Base-by-base conservation (phyloP, 495 filamentous ascomycete genomes). In the Tetracladium setigerum region DNA sequence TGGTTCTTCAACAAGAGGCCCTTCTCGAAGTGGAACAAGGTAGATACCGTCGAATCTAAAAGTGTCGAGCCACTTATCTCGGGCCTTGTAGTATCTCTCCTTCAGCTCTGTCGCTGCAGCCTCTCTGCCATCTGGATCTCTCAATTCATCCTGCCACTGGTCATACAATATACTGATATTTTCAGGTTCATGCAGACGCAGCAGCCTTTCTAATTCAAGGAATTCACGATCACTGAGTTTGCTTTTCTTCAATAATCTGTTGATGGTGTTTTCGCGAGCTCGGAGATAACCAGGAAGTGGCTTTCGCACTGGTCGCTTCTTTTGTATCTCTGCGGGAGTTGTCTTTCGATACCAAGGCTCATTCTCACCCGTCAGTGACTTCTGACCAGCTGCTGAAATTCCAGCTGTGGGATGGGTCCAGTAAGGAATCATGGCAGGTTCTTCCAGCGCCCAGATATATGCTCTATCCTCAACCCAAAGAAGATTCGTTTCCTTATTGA, bases 371-470 rank as follows among this genome's bases (percentile, higher is more conserved):
- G 2, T 10, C 3, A 27, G 22, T 27, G 22, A 27, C 22, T n/a
- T 47, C 2, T 50, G 2, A 12, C 46, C 46, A 19, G 22, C 47
- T 1, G 14, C 40, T 30, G 51, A 31, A 15, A 58, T 42, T 1
- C 55, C 55, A 27, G n/a, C 32, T 33, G 27, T 58, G 5, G 44
- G 45, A 45, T 58, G 51, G 45, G 52, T 49, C 55, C 55, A 58
- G 14, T 32, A 18, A 8, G 44, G 47, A 44, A 58, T 58, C 14
- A 55, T 14, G 3, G 35, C 47, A 1, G 55, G 55, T 19, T 52
- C 52, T 31, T 32, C 22, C 30, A 52, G 22, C 13, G 55, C 52
- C 45, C 47, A 50, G 4, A 17, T 12, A 37, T 54, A 58, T 18
- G 51, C 52, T 13, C 48, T 32, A 35, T 30, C 39, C 27, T 58